Conservation (phyloP, 352 stramenopile species). For the Aphanomyces stellatus region DNA sequence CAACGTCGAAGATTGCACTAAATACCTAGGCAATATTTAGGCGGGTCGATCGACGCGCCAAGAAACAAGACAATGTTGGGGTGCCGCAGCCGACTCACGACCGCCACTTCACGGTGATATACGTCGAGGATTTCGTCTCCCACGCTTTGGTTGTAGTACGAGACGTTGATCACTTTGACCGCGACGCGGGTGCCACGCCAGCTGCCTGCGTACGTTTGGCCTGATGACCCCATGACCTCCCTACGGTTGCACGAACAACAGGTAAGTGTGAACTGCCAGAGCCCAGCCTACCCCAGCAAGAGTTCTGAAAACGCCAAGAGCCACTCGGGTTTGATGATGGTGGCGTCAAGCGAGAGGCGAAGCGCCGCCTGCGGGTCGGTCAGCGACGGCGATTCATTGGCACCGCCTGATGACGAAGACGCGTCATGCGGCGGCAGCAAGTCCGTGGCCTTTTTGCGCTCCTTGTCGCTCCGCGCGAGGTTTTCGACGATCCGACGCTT, state of each 20-base stretch:
- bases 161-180: constrained; percentile 69
- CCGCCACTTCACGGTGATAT: constrained; percentile 73
- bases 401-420: too few species aligned
- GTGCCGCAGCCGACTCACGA: constrained; percentile 77
- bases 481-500: constrained; percentile 67
- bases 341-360: neutral
- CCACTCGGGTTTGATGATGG: constrained; percentile 64
- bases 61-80: constrained; percentile 83
- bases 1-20: neutral
- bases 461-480: constrained; percentile 27
- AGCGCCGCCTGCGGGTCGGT: neutral
- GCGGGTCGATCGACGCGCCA: constrained; percentile 59
- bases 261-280: neutral
- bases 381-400: neutral
- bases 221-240: constrained; percentile 54
- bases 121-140: constrained; percentile 79
- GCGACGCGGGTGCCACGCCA: constrained; percentile 74
- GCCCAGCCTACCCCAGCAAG: constrained; percentile 30
- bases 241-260: constrained; percentile 16
- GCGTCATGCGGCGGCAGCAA: neutral
- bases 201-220: constrained; percentile 67
- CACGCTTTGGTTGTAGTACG: constrained; percentile 46
- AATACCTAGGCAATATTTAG: constrained; percentile 72
- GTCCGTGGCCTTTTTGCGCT: neutral
- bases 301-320: constrained; percentile 65